Evolutionary conservation across 2,329 filamentous ascomycete species (phyloP), one percentile per base, ranked within the genome.

Genomic region (Grosmannia huntii): DNA sequence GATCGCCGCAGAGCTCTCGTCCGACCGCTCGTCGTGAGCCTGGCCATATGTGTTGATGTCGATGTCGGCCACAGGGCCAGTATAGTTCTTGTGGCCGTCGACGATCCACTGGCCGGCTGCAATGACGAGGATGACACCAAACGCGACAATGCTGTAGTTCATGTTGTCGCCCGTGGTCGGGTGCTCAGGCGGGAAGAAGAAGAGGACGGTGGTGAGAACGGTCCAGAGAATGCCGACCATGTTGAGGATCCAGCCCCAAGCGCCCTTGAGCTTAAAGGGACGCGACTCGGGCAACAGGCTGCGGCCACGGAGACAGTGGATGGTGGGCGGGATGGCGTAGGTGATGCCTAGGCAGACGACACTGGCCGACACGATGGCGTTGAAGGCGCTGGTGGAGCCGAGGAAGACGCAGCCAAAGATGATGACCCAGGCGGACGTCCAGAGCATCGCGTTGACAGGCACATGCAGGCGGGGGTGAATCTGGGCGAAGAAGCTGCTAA

Each of bases 261-360:
- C 69, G 5, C 55, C 57, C 0, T 67, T 65, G 9, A 75, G 62
- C 25, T 66, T 67, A 61, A 73, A 75, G 0, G 67, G 66, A 3
- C 65, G 59, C 2, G 71, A 71, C 53, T 79, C 75, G 0, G 86
- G 86, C 7, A 89, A 71, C 73, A 82, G 82, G 55, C 75, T 81
- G 9, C 86, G 78, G 9, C 86, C 84, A 1, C 84, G 80, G 2
- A 87, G 68, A 59, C 83, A 78, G 64, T 90, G 88, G 63, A 90
- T 82, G 0, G 79, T 75, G 53, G 89, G 81, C 0, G 87, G 88
- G 46, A 91, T 87, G 6, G 80, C 87, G 64, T 91, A 91, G 2
- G 84, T 85, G 5, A 90, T 72, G 7, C 85, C 82, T 0, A 91
- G 76, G 1, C 86, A 81, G 16, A 73, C 75, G 31, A 72, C 67